Evolutionary conservation across 192 early-diverging fungal genomes (phyloP), one percentile per base, ranked within the genome.

Genomic region (Dissophora ornata): DNA sequence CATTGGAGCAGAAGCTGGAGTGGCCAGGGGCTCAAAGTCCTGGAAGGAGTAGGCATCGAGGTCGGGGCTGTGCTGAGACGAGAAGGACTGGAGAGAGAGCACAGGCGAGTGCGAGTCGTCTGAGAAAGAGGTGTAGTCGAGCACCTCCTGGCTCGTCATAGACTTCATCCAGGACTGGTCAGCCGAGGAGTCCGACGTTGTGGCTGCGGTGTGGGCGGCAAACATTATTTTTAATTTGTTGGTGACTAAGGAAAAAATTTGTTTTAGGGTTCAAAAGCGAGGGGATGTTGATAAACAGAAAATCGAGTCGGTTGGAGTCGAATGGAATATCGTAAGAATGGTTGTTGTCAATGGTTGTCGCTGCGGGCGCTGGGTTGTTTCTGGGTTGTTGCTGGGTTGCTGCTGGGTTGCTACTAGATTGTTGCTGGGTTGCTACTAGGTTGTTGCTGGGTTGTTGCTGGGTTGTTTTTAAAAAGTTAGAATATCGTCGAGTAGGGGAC

Each of bases 111-210:
- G 32, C 44, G 71, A 66, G 25, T 62, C 46, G 53, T 67, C 63
- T 22, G 71, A 75, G 63, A 75, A 75, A 9, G 71, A 67, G 10
- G 71, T 55, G 56, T 75, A 75, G 57, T 75, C 71, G 63, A 75
- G 63, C 15, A 67, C 71, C n/a, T 67, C 71, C 57, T 66, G 52
- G 59, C 38, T 38, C 13, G 36, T 38, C 36, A 38, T 6, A 13
- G 7, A 26, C 13, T 48, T 32, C 40, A 61, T 56, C 64, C 64
- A 67, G 12, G 51, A 44, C 38, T 44, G 25, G n/a, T 28, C 42
- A 60, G 25, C 26, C n/a, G 57, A 44, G 42, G 26, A 29, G 26
- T 41, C 25, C 22, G 56, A n/a, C 36, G 44, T 16, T 4, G 44
- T 10, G 9, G 44, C 12, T 45, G 44, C n/a, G 57, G 57, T 18